Percentiles rank a stretch among this genome's conserved stretches.
These are phyloP conservation scores for Candida sojae DNA, from an alignment of 1,139 yeast genomes.

Conservation along the genomic window DNA sequence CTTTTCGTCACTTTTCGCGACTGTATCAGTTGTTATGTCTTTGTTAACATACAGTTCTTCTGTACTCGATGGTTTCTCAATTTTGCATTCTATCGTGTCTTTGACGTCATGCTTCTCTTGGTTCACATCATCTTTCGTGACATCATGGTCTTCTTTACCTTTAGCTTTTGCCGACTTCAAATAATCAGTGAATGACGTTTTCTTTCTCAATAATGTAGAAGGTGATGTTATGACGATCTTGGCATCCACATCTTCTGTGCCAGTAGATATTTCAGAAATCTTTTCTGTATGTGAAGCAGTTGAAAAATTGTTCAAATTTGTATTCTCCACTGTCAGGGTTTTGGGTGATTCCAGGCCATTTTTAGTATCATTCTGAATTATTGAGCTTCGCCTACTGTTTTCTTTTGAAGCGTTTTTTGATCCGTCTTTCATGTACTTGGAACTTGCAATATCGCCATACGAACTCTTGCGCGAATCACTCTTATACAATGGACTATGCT, in stretches of 20 bases:
- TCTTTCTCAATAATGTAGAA: slow-evolving; percentile 8
- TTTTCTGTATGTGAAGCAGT: background rate
- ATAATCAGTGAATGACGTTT: slow-evolving; percentile 19
- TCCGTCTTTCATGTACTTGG: slow-evolving; percentile 1
- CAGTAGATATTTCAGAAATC: background rate
- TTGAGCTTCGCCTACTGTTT: slow-evolving; percentile 5
- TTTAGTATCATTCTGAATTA: background rate
- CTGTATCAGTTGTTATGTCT: background rate
- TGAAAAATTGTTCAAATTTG: background rate
- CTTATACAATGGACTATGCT: background rate
- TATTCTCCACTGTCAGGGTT: slow-evolving; percentile 5
- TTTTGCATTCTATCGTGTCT: background rate
- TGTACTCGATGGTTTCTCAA: background rate
- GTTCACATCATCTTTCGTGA: background rate
- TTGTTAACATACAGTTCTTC: background rate
- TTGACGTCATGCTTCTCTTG: background rate
- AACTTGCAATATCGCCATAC: background rate
- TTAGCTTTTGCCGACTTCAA: slow-evolving; percentile 14
- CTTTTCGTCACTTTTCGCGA: background rate
- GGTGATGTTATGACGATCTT: background rate
- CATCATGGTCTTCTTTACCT: background rate
- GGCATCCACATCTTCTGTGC: no score
- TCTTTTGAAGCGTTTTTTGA: slow-evolving; percentile 4
- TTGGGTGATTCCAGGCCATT: slow-evolving; percentile 2
- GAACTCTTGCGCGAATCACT: slow-evolving; percentile 10